Base-by-base conservation (phyloP, 257 asterid species). In the Verbascum thapsus region DNA sequence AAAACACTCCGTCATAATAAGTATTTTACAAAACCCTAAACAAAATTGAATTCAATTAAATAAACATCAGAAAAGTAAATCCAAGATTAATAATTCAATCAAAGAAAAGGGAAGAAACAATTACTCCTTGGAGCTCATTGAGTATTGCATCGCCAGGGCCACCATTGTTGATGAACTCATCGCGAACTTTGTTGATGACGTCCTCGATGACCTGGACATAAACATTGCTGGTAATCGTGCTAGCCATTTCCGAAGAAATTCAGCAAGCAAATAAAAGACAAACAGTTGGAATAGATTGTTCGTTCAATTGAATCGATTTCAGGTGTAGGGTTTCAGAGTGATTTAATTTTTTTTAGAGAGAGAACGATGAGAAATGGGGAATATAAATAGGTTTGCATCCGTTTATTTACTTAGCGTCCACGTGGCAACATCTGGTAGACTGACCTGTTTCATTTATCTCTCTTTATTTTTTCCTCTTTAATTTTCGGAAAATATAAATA, bases 81-180 rank as follows among this genome's bases (percentile, higher is more conserved):
- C 45, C 62, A 34, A 64, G 32, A 63, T 52, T 45, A 58, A 39
- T 8, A 2, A 30, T 8, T 23, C 6, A 49, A 69, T 23, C 7
- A 59, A 53, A 22, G 4, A n/a, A 10, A 34, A 64, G 18, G 11
- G n/a, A 47, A 51, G 34, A 67, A 47, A 41, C 2, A 22, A 65
- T 78, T 85, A 91, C 98, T 76, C 83, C 95, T 86, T 91, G 98
- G 26, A 91, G 96, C 83, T 91, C 95, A 53, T 45, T 78, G 68
- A 91, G 96, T 58, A 86, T 88, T 64, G 63, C 67, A 61, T 88
- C 98, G 13, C 96, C 96, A 2, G 98, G 95, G n/a, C 96, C 98
- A 38, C 88, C 88, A 57, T 83, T 81, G 61, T 70, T 68, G 81
- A 69, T 64, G 75, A 87, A 85, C 82, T 90, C 95, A 0, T 83